A percentile compares a stretch with the other conserved stretches of the same genome.
Evolutionary conservation across 192 early-diverging fungal species (phyloP).

Genomic region (Anaeromyces robustus): DNA sequence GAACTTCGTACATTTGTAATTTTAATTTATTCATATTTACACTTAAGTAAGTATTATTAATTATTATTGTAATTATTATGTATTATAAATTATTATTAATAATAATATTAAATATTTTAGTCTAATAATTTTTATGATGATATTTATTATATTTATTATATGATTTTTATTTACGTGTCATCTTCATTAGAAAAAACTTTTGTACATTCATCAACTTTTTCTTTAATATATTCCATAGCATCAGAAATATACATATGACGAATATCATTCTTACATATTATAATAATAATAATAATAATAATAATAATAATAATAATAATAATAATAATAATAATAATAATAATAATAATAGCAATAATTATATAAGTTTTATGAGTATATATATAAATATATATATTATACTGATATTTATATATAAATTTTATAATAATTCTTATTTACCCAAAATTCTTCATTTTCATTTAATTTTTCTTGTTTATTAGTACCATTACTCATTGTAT

Average conservation of each 20-base stretch:
- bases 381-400: no score
- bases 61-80: no score
- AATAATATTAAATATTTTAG: no score
- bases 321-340: background rate
- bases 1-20: background rate
- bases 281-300: no score
- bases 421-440: slow-evolving; percentile 18
- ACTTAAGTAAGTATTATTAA: no score
- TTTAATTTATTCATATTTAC: background rate
- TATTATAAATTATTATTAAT: no score
- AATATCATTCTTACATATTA: slow-evolving; percentile 23
- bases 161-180: background rate
- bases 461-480: slow-evolving; percentile 43
- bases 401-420: no score
- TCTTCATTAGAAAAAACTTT: slow-evolving; percentile 24
- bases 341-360: background rate
- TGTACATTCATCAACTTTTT: slow-evolving; percentile 64
- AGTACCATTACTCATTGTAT: slow-evolving; percentile 13
- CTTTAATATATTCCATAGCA: slow-evolving; percentile 54
- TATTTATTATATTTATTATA: background rate
- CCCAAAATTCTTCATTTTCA: slow-evolving; percentile 64
- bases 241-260: slow-evolving; percentile 72
- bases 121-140: no score
- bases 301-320: no score
- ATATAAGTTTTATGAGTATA: no score